phyloP scores from a whole-genome alignment of 2,329 filamentous ascomycete genomes.

The Dactylellina drechsleri region DNA sequence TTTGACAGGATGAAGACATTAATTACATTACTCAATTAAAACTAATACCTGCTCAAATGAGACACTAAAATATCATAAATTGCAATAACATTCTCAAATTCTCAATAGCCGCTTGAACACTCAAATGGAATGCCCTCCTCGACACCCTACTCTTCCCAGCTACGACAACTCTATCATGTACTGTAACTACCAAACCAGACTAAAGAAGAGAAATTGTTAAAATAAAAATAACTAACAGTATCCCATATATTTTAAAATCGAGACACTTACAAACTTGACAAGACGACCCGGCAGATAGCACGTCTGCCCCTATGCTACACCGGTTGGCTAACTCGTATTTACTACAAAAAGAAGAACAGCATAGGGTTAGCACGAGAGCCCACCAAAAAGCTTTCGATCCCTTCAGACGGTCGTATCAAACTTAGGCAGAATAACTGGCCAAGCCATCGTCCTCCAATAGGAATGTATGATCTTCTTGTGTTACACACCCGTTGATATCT shows the following conservation, averaged over 20 bases:
- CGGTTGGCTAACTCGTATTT: not conserved
- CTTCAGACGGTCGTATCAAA: too few species aligned
- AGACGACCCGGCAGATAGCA: slow-evolving; percentile 3
- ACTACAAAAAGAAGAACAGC: not conserved
- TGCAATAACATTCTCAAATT: not conserved
- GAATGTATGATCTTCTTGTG: slow-evolving; percentile 9
- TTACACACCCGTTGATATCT: slow-evolving; percentile 1
- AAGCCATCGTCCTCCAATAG: not conserved
- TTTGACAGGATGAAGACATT: too few species aligned
- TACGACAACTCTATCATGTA: too few species aligned
- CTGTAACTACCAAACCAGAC: slow-evolving; percentile 17
- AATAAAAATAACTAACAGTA: not conserved
- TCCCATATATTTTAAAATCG: not conserved
- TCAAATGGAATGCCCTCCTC: slow-evolving; percentile 3
- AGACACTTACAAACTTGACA: slow-evolving; percentile 42
- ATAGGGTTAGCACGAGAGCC: too few species aligned
- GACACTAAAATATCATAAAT: too few species aligned
- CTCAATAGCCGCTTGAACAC: not conserved
- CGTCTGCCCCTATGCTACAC: not conserved
- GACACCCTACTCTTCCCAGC: too few species aligned
- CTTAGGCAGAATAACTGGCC: slow-evolving; percentile 33
- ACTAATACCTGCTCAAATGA: not conserved
- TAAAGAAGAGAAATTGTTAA: slow-evolving; percentile 6
- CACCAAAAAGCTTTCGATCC: not conserved
- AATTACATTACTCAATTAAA: too few species aligned